Conservation (phyloP, 495 filamentous ascomycete genomes). For the Alectoria sarmentosa region DNA sequence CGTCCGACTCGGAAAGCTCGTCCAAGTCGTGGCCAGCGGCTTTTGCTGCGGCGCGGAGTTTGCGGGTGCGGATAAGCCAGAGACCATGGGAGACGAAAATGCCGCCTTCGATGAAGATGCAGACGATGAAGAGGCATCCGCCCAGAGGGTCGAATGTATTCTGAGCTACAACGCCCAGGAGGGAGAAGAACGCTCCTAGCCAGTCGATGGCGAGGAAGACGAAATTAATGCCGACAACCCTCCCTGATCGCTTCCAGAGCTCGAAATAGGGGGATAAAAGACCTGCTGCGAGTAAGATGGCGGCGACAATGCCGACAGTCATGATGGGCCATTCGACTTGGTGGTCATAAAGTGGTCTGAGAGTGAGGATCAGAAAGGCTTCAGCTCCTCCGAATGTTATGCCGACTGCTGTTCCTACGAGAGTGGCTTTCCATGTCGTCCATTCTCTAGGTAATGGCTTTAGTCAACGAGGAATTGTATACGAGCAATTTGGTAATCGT, state of each 20-base stretch:
- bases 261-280: constrained; percentile 67
- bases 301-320: constrained; percentile 53
- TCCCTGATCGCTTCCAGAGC: constrained; percentile 60
- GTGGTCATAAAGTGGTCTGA: constrained; percentile 45
- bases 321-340: constrained; percentile 50
- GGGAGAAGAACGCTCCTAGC: constrained; percentile 65
- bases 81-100: constrained; percentile 62
- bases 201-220: constrained; percentile 65
- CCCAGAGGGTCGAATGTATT: constrained; percentile 63
- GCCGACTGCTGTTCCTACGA: constrained; percentile 36
- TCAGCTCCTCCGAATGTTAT: constrained; percentile 52
- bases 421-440: constrained; percentile 41
- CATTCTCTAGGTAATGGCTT: constrained; percentile 37
- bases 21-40: constrained; percentile 53
- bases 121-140: constrained; percentile 61
- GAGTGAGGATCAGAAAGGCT: constrained; percentile 53
- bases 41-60: constrained; percentile 50
- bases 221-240: constrained; percentile 63
- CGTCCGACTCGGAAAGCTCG: constrained; percentile 43
- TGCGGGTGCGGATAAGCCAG: constrained; percentile 59
- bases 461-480: background rate
- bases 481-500: background rate
- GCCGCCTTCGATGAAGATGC: constrained; percentile 56
- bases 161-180: constrained; percentile 59
- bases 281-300: constrained; percentile 52